Base-by-base conservation (phyloP, 2,329 filamentous ascomycete genomes). In the Rhynchosporium graminicola region DNA sequence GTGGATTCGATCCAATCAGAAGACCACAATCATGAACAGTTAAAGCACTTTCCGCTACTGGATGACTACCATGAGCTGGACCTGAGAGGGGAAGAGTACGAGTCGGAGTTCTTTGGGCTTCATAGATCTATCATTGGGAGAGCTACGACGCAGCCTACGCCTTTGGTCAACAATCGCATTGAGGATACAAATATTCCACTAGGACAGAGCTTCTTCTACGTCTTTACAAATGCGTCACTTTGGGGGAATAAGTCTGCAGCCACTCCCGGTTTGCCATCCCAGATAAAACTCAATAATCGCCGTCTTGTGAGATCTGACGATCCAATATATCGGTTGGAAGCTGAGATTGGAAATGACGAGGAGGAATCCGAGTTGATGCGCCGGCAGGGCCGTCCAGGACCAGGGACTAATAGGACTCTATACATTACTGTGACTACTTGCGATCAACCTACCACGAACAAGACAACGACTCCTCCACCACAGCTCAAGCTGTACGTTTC, bases 401-500 rank as follows among this genome's bases (percentile, higher is more conserved):
- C 66, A 36, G 61, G 36, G 29, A 63, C 40, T 31, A 63, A 65
- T 15, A 65, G 69, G 47, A 71, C 67, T 5, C 59, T 98, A 3
- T 97, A 89, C 75, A 82, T 99, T 59, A 92, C 92, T 2, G 86
- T 92, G 48, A 98, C 92, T 68, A 93, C 91, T 0, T 99, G 95
- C 75, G 76, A 85, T 31, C 92, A 96, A 70, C 95, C 94, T 12
- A 54, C 59, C 12, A 62, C 68, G n/a, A 66, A 68, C 8, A 68
- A 63, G 6, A 69, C 62, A 42, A 62, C 57, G n/a, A 62, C 55
- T 9, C 74, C 78, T 1, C 83, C 90, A 12, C 88, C 90, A 1
- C 92, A 96, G 70, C 82, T 98, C 57, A 83, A 84, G 12, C 78
- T 98, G 9, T 96, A 89, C 71, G 80, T 97, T 54, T 96, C 92